These are phyloP conservation scores for Komagataella pastoris DNA, from an alignment of 805 yeast species.

Conservation along the genomic window DNA sequence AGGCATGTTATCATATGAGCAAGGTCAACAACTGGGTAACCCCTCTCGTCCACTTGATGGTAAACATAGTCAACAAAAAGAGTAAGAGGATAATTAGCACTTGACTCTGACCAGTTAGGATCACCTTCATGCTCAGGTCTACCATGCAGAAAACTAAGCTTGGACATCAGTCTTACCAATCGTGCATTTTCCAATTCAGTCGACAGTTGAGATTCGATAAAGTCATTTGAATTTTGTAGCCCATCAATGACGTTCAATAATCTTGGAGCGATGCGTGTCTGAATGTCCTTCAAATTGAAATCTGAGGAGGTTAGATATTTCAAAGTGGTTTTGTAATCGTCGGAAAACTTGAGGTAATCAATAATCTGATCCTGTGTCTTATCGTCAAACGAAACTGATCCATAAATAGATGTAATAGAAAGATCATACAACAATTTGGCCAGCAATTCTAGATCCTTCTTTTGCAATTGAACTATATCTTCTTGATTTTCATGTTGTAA, in stretches of 20 bases:
- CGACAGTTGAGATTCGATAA: slow-evolving; percentile 44
- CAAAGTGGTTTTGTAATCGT: slow-evolving; percentile 30
- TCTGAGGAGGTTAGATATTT: slow-evolving; percentile 18
- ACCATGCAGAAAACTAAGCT: slow-evolving; percentile 66
- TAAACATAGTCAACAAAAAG: slow-evolving; percentile 77
- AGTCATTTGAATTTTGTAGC: slow-evolving; percentile 39
- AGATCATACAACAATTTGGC: slow-evolving; percentile 51
- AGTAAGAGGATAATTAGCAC: slow-evolving; percentile 58
- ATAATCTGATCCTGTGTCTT: slow-evolving; percentile 12
- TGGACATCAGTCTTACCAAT: slow-evolving; percentile 67
- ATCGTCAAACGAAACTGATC: neutral
- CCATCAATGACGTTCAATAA: slow-evolving; percentile 34
- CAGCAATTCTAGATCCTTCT: slow-evolving; percentile 41
- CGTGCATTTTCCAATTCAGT: slow-evolving; percentile 83
- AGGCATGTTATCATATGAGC: slow-evolving; percentile 67
- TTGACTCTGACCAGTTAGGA: slow-evolving; percentile 57
- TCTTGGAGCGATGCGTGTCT: slow-evolving; percentile 26
- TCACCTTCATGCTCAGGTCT: slow-evolving; percentile 49
- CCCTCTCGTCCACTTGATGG: slow-evolving; percentile 68
- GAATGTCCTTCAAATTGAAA: slow-evolving; percentile 18
- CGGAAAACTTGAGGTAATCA: slow-evolving; percentile 22
- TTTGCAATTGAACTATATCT: slow-evolving; percentile 23
- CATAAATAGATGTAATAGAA: slow-evolving; percentile 21
- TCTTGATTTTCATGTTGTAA: slow-evolving; percentile 19
- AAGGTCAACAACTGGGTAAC: slow-evolving; percentile 69